phyloP scores from a whole-genome alignment of 2,329 filamentous ascomycete species.

The Aspergillus pseudoglaucus region DNA sequence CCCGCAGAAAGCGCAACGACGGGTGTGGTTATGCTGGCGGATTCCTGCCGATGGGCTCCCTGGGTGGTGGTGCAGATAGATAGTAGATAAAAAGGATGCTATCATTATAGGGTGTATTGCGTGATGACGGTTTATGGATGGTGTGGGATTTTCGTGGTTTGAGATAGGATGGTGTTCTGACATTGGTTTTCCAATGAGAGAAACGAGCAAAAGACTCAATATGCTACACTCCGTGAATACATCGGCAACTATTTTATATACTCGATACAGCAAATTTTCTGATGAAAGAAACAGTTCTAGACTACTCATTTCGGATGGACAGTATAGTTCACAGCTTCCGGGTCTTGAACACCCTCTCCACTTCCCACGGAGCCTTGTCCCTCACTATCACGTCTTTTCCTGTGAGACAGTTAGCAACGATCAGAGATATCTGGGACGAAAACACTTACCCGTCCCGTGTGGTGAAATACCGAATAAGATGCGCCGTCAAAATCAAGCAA shows the following conservation, averaged over 20 bases:
- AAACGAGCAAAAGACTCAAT: too few relatives aligned
- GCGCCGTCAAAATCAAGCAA: slow-evolving; percentile 27
- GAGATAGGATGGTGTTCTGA: too few relatives aligned
- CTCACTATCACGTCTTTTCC: background rate
- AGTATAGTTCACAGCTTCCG: background rate
- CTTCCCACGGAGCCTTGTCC: background rate
- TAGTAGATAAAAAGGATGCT: background rate
- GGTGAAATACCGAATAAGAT: slow-evolving; percentile 15
- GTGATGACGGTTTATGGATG: background rate
- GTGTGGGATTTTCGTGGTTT: too few relatives aligned
- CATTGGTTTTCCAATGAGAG: too few relatives aligned
- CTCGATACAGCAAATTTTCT: too few relatives aligned
- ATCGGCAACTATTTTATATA: too few relatives aligned
- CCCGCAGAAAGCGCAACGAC: slow-evolving; percentile 12
- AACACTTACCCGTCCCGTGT: slow-evolving; percentile 5
- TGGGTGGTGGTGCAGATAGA: background rate
- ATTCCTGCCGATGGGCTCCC: background rate
- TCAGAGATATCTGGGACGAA: background rate
- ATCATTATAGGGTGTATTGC: background rate
- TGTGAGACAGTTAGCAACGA: background rate
- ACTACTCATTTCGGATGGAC: too few relatives aligned
- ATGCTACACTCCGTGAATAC: too few relatives aligned
- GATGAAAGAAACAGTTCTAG: too few relatives aligned
- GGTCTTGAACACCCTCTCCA: background rate
- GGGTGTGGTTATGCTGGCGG: slow-evolving; percentile 3